phyloP scores from a whole-genome alignment of 352 stramenopile species.

The Achlya hypogyna region DNA sequence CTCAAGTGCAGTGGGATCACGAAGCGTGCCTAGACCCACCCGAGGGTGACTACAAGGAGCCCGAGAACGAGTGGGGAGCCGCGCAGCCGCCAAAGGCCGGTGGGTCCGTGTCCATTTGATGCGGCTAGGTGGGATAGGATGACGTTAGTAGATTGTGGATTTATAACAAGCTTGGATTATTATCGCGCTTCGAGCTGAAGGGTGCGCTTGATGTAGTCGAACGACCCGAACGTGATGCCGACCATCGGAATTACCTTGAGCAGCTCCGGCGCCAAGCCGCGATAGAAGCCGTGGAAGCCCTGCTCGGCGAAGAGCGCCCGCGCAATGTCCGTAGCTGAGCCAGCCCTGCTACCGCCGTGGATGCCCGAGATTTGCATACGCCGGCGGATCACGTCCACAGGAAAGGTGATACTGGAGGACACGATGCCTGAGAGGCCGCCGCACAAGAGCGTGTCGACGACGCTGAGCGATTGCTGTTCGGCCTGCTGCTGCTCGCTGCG shows the following conservation, averaged over 20 bases:
- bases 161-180: conserved; percentile 24
- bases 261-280: conserved; percentile 88
- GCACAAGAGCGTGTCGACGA: conserved; percentile 86
- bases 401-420: conserved; percentile 91
- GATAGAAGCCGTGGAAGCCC: conserved; percentile 76
- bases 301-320: conserved; percentile 58
- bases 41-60: conserved; percentile 67
- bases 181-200: conserved; percentile 54
- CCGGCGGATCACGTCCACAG: conserved; percentile 90
- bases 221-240: conserved; percentile 93
- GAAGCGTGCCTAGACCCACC: conserved; percentile 67
- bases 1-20: conserved; percentile 63
- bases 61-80: conserved; percentile 80
- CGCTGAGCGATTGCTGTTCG: conserved; percentile 29
- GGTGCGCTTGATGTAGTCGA: conserved; percentile 90
- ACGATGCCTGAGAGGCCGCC: conserved; percentile 84
- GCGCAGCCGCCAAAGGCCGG: conserved; percentile 72
- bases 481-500: conserved; percentile 28
- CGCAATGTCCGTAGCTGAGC: conserved; percentile 31
- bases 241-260: conserved; percentile 97
- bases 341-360: conserved; percentile 46
- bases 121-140: background rate
- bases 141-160: conserved; percentile 15
- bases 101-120: conserved; percentile 75
- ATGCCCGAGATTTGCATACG: conserved; percentile 92